phyloP scores from a whole-genome alignment of 2,329 filamentous ascomycete species.

The Boeremia lycopersici region DNA sequence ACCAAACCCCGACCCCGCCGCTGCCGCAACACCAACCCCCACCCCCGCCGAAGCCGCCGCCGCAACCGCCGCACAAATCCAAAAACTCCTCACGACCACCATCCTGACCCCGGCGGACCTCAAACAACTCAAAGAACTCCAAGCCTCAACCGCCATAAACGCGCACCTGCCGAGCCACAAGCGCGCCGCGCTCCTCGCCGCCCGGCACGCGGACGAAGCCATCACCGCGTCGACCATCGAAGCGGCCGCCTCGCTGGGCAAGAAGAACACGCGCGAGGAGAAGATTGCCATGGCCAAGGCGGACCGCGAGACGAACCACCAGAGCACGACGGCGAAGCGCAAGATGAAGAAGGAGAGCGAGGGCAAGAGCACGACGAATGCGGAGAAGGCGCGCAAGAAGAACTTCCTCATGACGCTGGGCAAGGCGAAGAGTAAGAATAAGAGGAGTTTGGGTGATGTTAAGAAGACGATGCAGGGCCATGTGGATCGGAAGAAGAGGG shows the following conservation, averaged over 20 bases:
- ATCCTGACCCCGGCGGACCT: constrained; percentile 96
- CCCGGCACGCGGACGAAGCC: constrained; percentile 80
- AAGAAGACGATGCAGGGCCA: constrained; percentile 81
- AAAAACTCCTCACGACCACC: constrained; percentile 83
- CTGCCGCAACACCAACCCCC: constrained; percentile 43
- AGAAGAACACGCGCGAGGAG: constrained; percentile 89
- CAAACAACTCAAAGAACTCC: constrained; percentile 90
- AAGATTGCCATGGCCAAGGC: constrained; percentile 81
- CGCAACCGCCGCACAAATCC: constrained; percentile 28
- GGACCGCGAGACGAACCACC: constrained; percentile 82
- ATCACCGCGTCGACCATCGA: constrained; percentile 92
- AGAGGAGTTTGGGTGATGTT: constrained; percentile 88
- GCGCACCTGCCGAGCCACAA: constrained; percentile 59
- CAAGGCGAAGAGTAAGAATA: constrained; percentile 94
- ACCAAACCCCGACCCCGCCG: constrained; percentile 43
- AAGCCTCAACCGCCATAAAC: constrained; percentile 72
- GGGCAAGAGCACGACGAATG: constrained; percentile 96
- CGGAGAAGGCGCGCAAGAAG: constrained; percentile 96
- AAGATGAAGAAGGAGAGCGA: constrained; percentile 85
- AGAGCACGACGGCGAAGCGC: constrained; percentile 80
- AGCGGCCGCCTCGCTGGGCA: constrained; percentile 75
- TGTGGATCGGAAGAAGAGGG: constrained; percentile 80
- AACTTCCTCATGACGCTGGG: constrained; percentile 98
- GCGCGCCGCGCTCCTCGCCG: constrained; percentile 47
- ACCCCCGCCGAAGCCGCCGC: constrained; percentile 47